Evolutionary conservation across 768 basidiomycete genomes (phyloP).

Genomic region (Serpula lacrymans): DNA sequence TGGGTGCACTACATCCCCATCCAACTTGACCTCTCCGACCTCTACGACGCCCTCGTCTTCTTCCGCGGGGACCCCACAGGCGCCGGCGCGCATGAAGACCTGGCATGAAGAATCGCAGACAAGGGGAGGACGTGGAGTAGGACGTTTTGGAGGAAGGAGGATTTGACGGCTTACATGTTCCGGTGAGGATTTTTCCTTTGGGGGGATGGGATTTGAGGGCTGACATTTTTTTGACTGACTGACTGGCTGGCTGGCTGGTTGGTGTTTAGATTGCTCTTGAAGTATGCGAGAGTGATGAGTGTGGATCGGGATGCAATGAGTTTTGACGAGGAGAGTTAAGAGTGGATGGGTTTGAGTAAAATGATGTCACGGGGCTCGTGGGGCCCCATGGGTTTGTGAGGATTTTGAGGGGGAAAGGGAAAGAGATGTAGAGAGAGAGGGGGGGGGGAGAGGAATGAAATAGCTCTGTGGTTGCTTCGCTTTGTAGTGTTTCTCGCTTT

Average conservation of each 20-base stretch:
- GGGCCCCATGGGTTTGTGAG: too few relatives aligned
- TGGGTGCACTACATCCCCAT: slow-evolving; percentile 71
- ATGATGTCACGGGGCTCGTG: too few relatives aligned
- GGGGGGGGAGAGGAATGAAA: too few relatives aligned
- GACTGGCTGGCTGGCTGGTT: too few relatives aligned
- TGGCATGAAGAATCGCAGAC: slow-evolving; percentile 49
- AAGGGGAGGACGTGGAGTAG: slow-evolving; percentile 51
- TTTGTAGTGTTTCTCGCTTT: too few relatives aligned
- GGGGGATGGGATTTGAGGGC: neutral
- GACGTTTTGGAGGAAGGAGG: slow-evolving; percentile 53
- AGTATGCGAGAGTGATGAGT: slow-evolving; percentile 53
- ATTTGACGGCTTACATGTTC: slow-evolving; percentile 53
- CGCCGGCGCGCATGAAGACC: slow-evolving; percentile 53
- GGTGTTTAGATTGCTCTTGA: slow-evolving; percentile 42
- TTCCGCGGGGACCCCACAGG: slow-evolving; percentile 61
- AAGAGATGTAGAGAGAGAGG: too few relatives aligned
- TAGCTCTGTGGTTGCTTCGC: too few relatives aligned
- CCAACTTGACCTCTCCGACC: slow-evolving; percentile 55
- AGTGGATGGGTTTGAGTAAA: too few relatives aligned
- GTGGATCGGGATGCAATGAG: slow-evolving; percentile 41
- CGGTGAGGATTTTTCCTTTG: slow-evolving; percentile 31
- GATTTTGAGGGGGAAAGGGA: too few relatives aligned
- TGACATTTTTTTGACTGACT: neutral
- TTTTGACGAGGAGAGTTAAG: too few relatives aligned
- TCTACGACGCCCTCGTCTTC: slow-evolving; percentile 66